Conservation (phyloP, 2,329 filamentous ascomycete species). For the Penicillium thymicola region DNA sequence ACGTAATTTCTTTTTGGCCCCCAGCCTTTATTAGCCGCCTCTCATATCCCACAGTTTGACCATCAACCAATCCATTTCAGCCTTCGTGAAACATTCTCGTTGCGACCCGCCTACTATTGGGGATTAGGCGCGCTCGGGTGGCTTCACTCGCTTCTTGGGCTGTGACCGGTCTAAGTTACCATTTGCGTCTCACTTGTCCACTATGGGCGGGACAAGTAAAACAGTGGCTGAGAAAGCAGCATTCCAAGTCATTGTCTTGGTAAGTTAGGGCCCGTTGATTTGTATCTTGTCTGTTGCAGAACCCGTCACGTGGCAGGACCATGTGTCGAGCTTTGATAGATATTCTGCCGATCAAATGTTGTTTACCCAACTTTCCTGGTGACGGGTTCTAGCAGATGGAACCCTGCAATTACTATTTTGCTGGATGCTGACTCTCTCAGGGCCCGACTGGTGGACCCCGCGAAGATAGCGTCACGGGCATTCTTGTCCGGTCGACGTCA, state of each 20-base stretch:
- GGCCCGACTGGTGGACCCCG: constrained; percentile 85
- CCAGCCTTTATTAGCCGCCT: background rate
- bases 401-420: background rate
- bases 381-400: constrained; percentile 18
- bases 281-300: background rate
- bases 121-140: background rate
- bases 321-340: constrained; percentile 3
- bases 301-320: constrained; percentile 2
- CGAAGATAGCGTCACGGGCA: constrained; percentile 85
- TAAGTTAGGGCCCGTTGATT: constrained; percentile 46
- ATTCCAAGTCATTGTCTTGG: constrained; percentile 72
- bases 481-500: constrained; percentile 78
- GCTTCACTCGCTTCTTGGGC: background rate
- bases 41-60: background rate
- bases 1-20: background rate
- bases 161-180: background rate
- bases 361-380: background rate
- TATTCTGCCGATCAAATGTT: background rate
- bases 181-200: constrained; percentile 6
- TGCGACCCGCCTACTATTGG: background rate
- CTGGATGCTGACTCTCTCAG: constrained; percentile 48
- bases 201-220: background rate
- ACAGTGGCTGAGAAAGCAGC: constrained; percentile 43
- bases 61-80: background rate
- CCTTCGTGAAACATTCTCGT: background rate